Base-by-base conservation (phyloP, 2,329 filamentous ascomycete species). In the Pleoardoris graminearum region DNA sequence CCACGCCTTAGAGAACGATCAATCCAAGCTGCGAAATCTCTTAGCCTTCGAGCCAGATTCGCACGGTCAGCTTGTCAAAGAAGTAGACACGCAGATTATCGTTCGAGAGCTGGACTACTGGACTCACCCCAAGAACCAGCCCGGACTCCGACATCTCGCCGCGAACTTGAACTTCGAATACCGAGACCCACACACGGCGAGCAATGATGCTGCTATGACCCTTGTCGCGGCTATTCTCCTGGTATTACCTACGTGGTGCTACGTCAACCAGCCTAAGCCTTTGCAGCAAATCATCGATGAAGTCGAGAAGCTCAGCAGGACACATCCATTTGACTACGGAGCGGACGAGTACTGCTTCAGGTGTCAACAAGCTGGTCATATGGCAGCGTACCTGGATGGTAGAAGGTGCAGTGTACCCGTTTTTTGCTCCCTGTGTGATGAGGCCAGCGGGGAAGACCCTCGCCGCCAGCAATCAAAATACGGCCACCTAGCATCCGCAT, bases 71-170 rank as follows among this genome's bases (percentile, higher is more conserved):
- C 42, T 66, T 2, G 54, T 68, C 0, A 52, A 55, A 11, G 48
- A 48, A 7, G 49, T 68, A 25, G 67, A 68, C 42, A 68, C 65
- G 6, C 65, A 69, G 30, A 22, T 50, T 2, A 41, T 68, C 4
- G 59, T 53, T 7, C 44, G 51, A 3, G 51, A 66, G 8, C 36
- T 22, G 1, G 35, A 38, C 14, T 43, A 42, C 4, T 59, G 54
- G 54, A 32, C 3, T 35, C 47, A 41, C 35, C 4, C 32, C 5
- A 47, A 37, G 16, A 37, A 63, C n/a, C 51, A 55, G 10, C 54
- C 61, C 10, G 57, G 61, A 1, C 44, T 66, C 7, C 17, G 3
- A 0, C 19, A 27, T 1, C 51, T 64, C 8, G 55, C 53, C 5
- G 23, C 39, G 7, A 32, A 32, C 2, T 39, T 59, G n/a, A 42